Percentiles rank a stretch among this genome's conserved stretches.
These are phyloP conservation scores for Claviceps cyperi DNA, from an alignment of 2,329 filamentous ascomycete species.

Conservation along the genomic window DNA sequence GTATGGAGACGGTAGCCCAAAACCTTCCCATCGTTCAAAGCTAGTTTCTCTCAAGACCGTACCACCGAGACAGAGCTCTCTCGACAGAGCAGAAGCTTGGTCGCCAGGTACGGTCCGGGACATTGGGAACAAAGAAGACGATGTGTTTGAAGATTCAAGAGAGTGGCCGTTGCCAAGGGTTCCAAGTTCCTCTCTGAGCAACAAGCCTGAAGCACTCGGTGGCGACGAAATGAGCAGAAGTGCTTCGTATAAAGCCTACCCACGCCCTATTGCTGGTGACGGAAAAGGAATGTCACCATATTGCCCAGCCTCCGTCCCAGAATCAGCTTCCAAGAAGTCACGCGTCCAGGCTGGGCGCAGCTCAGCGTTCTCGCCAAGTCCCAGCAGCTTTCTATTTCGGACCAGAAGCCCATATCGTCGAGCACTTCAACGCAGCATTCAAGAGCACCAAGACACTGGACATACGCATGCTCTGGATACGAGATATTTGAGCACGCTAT, in stretches of 20 bases:
- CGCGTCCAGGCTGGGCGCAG: constrained; percentile 25
- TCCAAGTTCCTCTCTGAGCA: not conserved
- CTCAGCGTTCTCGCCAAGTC: constrained; percentile 38
- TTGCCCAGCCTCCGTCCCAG: not conserved
- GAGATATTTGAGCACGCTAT: constrained; percentile 26
- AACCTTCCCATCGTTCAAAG: not conserved
- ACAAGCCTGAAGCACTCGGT: not conserved
- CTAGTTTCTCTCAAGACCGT: constrained; percentile 1
- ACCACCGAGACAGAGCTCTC: constrained; percentile 8
- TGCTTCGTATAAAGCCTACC: constrained; percentile 5
- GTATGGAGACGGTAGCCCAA: constrained; percentile 3
- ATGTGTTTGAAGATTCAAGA: constrained; percentile 14
- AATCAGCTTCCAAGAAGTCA: constrained; percentile 6
- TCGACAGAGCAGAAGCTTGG: constrained; percentile 9
- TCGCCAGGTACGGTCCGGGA: constrained; percentile 18
- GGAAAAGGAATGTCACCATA: constrained; percentile 5
- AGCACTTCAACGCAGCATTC: constrained; percentile 33
- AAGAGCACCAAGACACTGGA: constrained; percentile 17
- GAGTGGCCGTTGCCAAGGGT: not conserved
- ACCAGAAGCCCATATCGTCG: constrained; percentile 41
- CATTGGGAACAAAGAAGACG: constrained; percentile 19
- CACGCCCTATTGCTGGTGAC: constrained; percentile 5
- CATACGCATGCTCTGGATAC: constrained; percentile 15
- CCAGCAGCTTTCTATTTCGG: constrained; percentile 35
- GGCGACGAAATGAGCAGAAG: not conserved